Conservation (phyloP, 805 yeast genomes). For the Candida montana region DNA sequence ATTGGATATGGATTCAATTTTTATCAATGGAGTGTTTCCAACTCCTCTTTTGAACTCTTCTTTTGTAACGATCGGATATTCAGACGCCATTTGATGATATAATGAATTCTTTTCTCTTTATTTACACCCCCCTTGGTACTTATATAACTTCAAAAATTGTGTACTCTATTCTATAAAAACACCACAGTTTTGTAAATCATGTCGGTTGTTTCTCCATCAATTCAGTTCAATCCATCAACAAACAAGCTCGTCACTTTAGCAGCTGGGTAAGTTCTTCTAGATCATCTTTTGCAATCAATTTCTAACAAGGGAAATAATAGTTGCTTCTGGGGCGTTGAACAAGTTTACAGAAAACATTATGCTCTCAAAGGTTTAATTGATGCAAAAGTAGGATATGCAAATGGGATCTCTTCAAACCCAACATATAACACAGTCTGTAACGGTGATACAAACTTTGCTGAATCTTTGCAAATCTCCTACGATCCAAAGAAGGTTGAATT, state of each 20-base stretch:
- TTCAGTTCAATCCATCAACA: slow-evolving; percentile 37
- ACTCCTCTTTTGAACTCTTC: slow-evolving; percentile 26
- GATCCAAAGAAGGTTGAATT: slow-evolving; percentile 62
- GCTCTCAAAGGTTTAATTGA: slow-evolving; percentile 63
- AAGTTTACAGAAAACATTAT: slow-evolving; percentile 68
- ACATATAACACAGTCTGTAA: slow-evolving; percentile 69
- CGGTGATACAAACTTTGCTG: slow-evolving; percentile 74
- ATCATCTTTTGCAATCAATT: no score
- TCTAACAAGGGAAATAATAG: no score
- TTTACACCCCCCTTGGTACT: background rate
- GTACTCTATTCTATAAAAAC: no score
- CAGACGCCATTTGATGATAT: background rate
- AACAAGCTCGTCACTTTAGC: slow-evolving; percentile 54
- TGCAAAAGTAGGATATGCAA: slow-evolving; percentile 85
- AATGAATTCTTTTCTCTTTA: background rate
- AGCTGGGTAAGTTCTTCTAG: slow-evolving; percentile 41
- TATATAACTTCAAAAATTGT: background rate
- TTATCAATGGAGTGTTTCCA: slow-evolving; percentile 72
- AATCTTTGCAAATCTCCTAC: slow-evolving; percentile 75
- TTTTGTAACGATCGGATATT: slow-evolving; percentile 14
- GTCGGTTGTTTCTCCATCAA: slow-evolving; percentile 33
- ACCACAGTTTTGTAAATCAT: background rate
- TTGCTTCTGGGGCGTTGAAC: slow-evolving; percentile 90
- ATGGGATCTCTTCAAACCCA: slow-evolving; percentile 55
- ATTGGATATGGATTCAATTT: slow-evolving; percentile 52